A percentile compares a stretch with the other conserved stretches of the same genome.
phyloP scores from a whole-genome alignment of 2,329 filamentous ascomycete genomes.

The Chalaropsis thielavioides region DNA sequence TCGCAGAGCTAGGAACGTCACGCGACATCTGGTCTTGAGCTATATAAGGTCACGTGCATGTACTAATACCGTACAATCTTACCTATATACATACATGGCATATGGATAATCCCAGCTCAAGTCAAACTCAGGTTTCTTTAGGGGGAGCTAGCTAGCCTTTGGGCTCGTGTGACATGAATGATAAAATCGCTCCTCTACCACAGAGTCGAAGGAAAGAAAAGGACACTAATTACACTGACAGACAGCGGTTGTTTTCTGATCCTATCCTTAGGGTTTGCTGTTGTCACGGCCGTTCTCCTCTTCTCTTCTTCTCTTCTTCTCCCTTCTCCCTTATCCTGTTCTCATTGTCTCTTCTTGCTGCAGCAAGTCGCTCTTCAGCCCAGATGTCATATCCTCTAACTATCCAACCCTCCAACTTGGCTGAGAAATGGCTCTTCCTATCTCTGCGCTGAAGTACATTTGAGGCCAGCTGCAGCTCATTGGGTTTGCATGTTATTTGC shows the following conservation, averaged over 20 bases:
- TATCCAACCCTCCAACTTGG: background rate
- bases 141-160: background rate
- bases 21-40: background rate
- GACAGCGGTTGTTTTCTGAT: background rate
- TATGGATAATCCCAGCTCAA: background rate
- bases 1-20: background rate
- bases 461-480: background rate
- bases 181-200: background rate
- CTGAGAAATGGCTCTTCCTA: background rate
- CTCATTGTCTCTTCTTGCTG: no score
- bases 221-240: background rate
- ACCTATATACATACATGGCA: background rate
- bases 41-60: background rate
- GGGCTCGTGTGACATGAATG: slow-evolving; percentile 1
- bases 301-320: no score
- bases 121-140: no score
- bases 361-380: no score
- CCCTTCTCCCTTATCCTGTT: no score
- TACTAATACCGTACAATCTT: background rate
- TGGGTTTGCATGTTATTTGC: background rate
- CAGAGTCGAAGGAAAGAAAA: background rate
- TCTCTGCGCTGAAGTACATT: background rate
- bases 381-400: no score
- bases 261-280: no score
- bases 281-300: no score